Evolutionary conservation across 345 rosid species (phyloP).

Genomic region (Adansonia digitata): DNA sequence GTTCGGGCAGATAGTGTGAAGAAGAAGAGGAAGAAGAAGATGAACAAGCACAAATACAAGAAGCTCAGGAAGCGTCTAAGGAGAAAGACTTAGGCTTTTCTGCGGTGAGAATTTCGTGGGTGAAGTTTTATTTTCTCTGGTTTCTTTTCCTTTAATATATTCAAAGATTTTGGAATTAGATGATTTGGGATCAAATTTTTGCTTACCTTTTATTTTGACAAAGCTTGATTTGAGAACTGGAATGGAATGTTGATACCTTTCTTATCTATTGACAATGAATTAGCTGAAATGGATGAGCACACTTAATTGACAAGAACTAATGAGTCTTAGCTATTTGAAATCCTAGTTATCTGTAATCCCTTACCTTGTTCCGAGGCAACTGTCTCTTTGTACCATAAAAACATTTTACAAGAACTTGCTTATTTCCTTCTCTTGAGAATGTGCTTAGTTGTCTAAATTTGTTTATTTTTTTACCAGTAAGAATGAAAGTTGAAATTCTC

Average conservation of each 20-base stretch:
- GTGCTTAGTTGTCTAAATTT: background rate
- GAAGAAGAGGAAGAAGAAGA: conserved; percentile 98
- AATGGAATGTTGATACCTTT: background rate
- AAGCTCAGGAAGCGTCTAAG: conserved; percentile 74
- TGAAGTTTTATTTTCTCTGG: background rate
- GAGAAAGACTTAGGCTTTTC: conserved; percentile 34
- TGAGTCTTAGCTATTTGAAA: background rate
- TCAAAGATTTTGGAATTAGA: background rate
- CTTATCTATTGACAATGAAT: background rate
- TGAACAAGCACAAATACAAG: conserved; percentile 89
- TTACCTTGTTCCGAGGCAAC: too few relatives aligned
- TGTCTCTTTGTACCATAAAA: too few relatives aligned
- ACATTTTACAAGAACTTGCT: background rate
- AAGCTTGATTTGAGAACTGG: background rate
- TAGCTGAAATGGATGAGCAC: background rate
- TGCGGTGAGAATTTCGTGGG: conserved; percentile 18
- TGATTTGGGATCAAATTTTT: background rate
- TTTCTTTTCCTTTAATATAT: background rate
- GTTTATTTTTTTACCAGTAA: background rate
- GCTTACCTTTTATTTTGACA: background rate
- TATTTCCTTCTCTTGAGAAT: background rate
- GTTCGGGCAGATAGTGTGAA: conserved; percentile 83
- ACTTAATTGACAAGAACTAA: background rate
- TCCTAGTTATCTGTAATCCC: too few relatives aligned
- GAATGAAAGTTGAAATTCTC: background rate